Conservation (phyloP, 768 basidiomycete species). For the Phlebiopsis gigantea region DNA sequence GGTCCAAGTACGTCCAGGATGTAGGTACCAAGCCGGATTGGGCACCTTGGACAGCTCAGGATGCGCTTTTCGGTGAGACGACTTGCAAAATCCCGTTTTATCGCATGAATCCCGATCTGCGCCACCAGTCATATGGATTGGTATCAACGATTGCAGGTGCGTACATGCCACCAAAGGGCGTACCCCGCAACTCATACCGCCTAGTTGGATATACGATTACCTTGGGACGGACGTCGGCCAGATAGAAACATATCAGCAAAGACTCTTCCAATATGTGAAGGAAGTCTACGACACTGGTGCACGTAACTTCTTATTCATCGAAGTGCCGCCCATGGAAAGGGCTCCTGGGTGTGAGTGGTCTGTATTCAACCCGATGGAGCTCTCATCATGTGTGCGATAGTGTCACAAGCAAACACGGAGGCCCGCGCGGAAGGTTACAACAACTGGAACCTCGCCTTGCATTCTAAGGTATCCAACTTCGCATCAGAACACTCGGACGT, state of each 20-base stretch:
- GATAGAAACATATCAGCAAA: constrained; percentile 8
- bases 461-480: constrained; percentile 30
- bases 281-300: constrained; percentile 40
- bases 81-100: background rate
- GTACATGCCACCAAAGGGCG: constrained; percentile 6
- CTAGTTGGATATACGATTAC: background rate
- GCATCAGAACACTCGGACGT: constrained; percentile 35
- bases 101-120: background rate
- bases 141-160: constrained; percentile 63
- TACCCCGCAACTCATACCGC: no score
- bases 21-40: constrained; percentile 21
- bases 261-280: constrained; percentile 42
- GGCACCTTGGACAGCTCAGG: constrained; percentile 20
- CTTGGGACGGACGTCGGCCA: background rate
- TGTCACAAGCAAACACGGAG: background rate
- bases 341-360: constrained; percentile 34
- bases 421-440: constrained; percentile 10
- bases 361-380: background rate
- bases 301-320: constrained; percentile 53
- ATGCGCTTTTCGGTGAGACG: constrained; percentile 24
- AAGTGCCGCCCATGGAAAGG: constrained; percentile 50
- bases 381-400: background rate
- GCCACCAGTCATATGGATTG: constrained; percentile 53
- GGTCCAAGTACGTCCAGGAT: constrained; percentile 31
- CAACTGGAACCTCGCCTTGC: constrained; percentile 44